A percentile compares a stretch with the other conserved stretches of the same genome.
phyloP scores from a whole-genome alignment of 1,284 basidiomycete genomes.

The Leccinum insigne region DNA sequence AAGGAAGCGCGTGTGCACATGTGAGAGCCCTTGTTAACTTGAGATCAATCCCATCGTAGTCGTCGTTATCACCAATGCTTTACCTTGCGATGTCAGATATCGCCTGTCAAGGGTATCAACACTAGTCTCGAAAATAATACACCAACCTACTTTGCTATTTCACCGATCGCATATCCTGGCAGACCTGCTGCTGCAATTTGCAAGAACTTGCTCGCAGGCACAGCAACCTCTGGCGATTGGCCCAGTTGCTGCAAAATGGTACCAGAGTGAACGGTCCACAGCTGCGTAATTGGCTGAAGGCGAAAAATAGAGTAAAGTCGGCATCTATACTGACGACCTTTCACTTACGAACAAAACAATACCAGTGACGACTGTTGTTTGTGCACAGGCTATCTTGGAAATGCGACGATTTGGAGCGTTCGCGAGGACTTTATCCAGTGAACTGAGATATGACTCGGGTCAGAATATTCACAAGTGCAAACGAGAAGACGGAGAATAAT shows the following conservation, averaged over 20 bases:
- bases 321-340: neutral
- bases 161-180: slow-evolving; percentile 29
- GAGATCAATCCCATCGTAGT: neutral
- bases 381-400: slow-evolving; percentile 23
- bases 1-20: slow-evolving; percentile 24
- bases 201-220: slow-evolving; percentile 24
- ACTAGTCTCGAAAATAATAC: neutral
- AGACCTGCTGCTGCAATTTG: slow-evolving; percentile 25
- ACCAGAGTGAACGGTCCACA: slow-evolving; percentile 25
- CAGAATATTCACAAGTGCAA: neutral
- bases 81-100: slow-evolving; percentile 30
- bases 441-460: slow-evolving; percentile 12
- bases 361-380: slow-evolving; percentile 26
- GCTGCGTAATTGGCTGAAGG: slow-evolving; percentile 22
- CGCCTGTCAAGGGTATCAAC: slow-evolving; percentile 17
- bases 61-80: neutral
- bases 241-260: slow-evolving; percentile 22
- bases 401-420: slow-evolving; percentile 12
- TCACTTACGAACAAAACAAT: slow-evolving; percentile 22
- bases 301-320: neutral
- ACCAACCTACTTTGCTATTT: slow-evolving; percentile 28
- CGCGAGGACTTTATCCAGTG: slow-evolving; percentile 24
- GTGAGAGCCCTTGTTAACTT: slow-evolving; percentile 19
- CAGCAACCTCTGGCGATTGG: slow-evolving; percentile 24
- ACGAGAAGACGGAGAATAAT: neutral